phyloP scores from a whole-genome alignment of 2,329 filamentous ascomycete species.

The Colletotrichum abscissum region DNA sequence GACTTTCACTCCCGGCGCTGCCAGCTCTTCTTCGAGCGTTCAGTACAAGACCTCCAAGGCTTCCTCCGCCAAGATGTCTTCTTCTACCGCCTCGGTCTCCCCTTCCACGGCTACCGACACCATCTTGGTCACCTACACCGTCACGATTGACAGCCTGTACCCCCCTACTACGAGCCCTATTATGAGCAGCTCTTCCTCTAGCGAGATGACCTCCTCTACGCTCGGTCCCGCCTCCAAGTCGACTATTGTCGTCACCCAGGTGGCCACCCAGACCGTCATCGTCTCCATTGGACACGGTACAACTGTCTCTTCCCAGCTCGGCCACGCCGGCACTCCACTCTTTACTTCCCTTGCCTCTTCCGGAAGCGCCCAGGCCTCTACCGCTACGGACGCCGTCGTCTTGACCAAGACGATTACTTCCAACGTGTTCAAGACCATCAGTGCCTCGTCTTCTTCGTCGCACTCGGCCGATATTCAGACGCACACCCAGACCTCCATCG shows the following conservation, averaged over 20 bases:
- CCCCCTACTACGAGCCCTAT: neutral
- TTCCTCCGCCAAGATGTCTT: neutral
- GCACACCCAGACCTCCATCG: neutral
- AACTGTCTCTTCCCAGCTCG: constrained; percentile 25
- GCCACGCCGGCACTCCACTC: neutral
- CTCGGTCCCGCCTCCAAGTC: constrained; percentile 1
- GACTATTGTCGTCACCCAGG: constrained; percentile 20
- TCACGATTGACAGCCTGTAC: constrained; percentile 25
- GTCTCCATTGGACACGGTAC: constrained; percentile 21
- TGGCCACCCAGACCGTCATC: constrained; percentile 25
- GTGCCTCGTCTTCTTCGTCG: neutral
- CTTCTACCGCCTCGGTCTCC: neutral
- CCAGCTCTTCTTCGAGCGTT: constrained; percentile 5
- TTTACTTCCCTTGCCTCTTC: neutral
- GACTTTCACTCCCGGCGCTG: constrained; percentile 14
- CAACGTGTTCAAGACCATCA: constrained; percentile 20
- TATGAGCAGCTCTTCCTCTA: constrained; percentile 14
- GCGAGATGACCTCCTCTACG: neutral
- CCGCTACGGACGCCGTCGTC: neutral
- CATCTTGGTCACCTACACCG: constrained; percentile 26
- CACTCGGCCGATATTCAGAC: constrained; percentile 1
- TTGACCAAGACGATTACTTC: constrained; percentile 21
- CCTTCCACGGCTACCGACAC: constrained; percentile 15
- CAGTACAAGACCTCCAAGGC: neutral
- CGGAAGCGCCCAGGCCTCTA: constrained; percentile 1